phyloP scores from a whole-genome alignment of 1,284 basidiomycete species.

The Pulveroboletus ridleyi region DNA sequence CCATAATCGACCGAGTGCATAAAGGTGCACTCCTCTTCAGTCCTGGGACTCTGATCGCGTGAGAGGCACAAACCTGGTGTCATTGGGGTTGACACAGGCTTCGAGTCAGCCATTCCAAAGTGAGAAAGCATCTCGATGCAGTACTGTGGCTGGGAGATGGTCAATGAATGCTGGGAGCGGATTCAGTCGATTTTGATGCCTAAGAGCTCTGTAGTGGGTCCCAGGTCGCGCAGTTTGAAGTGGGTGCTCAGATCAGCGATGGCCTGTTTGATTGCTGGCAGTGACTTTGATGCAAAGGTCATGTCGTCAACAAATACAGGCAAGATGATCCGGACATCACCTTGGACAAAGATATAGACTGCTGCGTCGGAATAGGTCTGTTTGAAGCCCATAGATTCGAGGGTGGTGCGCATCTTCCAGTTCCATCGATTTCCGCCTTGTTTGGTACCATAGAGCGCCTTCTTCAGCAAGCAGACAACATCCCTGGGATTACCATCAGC shows the following conservation, averaged over 20 bases:
- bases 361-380: constrained; percentile 18
- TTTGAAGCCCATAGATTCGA: constrained; percentile 32
- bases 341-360: constrained; percentile 6
- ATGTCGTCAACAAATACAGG: constrained; percentile 10
- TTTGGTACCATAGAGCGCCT: too few relatives aligned
- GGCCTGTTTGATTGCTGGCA: background rate
- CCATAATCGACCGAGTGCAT: too few relatives aligned
- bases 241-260: background rate
- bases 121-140: too few relatives aligned
- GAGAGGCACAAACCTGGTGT: too few relatives aligned
- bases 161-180: too few relatives aligned
- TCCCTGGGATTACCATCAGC: too few relatives aligned
- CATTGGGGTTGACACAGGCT: background rate
- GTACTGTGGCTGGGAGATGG: too few relatives aligned
- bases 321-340: constrained; percentile 21
- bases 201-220: background rate
- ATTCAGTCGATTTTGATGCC: too few relatives aligned
- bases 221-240: background rate
- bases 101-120: background rate
- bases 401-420: constrained; percentile 13
- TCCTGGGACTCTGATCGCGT: too few relatives aligned
- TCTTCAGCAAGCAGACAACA: too few relatives aligned
- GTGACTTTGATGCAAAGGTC: background rate
- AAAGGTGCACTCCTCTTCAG: too few relatives aligned
- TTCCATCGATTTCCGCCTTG: background rate